A percentile compares a stretch with the other conserved stretches of the same genome.
Conservation (phyloP, 768 basidiomycete genomes). For the Hericium rajendrae region DNA sequence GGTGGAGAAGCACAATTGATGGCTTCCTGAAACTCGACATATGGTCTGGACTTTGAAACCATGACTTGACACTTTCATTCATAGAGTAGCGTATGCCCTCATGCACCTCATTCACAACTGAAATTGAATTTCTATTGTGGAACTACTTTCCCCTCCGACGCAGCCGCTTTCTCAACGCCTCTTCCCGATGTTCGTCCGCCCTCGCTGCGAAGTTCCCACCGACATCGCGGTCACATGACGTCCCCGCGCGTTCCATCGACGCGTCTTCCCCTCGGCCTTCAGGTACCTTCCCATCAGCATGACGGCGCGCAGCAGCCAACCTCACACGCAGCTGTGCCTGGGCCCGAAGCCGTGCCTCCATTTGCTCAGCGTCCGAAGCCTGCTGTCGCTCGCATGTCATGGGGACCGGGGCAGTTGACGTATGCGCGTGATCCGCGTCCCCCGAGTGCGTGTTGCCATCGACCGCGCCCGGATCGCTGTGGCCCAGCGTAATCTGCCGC, state of each 20-base stretch:
- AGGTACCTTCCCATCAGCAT: neutral
- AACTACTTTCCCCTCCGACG: neutral
- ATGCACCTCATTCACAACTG: too few relatives aligned
- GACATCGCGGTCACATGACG: neutral
- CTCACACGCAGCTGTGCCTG: constrained; percentile 40
- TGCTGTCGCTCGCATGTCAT: constrained; percentile 1
- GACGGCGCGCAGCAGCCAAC: constrained; percentile 35
- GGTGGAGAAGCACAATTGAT: too few relatives aligned
- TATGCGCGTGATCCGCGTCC: neutral
- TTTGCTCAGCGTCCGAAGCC: constrained; percentile 11
- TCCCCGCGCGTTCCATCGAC: constrained; percentile 3
- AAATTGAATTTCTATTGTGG: too few relatives aligned
- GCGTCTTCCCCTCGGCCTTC: neutral
- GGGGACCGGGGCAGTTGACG: constrained; percentile 3
- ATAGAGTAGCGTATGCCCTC: neutral
- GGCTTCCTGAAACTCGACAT: too few relatives aligned
- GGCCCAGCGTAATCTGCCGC: constrained; percentile 23
- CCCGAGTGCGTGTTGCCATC: neutral
- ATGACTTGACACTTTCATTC: neutral
- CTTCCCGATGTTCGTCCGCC: neutral
- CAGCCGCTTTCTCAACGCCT: constrained; percentile 5
- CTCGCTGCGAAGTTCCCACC: too few relatives aligned
- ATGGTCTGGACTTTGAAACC: neutral
- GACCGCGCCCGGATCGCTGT: constrained; percentile 4
- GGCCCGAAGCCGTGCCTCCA: constrained; percentile 37